A percentile compares a stretch with the other conserved stretches of the same genome.
phyloP scores from a whole-genome alignment of 176 grass and related monocot genomes.

The Coix lacrymajobi region DNA sequence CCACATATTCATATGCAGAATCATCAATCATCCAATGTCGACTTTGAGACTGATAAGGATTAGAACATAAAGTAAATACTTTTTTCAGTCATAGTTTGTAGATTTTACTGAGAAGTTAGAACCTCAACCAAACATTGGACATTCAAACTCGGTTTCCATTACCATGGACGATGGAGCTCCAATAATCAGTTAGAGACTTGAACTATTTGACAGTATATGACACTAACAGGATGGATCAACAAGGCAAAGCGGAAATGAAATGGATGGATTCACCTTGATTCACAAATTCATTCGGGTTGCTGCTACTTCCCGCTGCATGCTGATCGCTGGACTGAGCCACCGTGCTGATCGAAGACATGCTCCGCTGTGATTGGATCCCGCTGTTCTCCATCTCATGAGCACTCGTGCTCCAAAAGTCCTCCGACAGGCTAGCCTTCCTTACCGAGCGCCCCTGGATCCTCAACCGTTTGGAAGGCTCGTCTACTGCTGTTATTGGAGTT shows the following conservation, averaged over 20 bases:
- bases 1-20: not conserved
- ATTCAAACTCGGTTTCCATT: not conserved
- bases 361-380: slow-evolving; percentile 71
- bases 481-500: slow-evolving; percentile 67
- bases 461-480: slow-evolving; percentile 84
- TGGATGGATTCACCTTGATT: slow-evolving; percentile 54
- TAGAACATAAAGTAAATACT: not conserved
- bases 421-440: slow-evolving; percentile 50
- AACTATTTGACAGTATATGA: not conserved
- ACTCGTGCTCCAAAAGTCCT: slow-evolving; percentile 85
- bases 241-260: not conserved
- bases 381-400: slow-evolving; percentile 79
- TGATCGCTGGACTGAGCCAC: slow-evolving; percentile 42
- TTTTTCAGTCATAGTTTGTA: not conserved
- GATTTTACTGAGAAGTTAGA: not conserved
- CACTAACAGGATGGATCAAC: not conserved
- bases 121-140: not conserved
- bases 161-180: slow-evolving; percentile 4
- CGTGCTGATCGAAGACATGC: slow-evolving; percentile 86
- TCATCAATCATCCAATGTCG: not conserved
- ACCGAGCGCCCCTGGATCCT: slow-evolving; percentile 68
- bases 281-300: slow-evolving; percentile 55
- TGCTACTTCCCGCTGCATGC: slow-evolving; percentile 57
- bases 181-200: not conserved
- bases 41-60: not conserved